Percentiles rank a stretch among this genome's conserved stretches.
Conservation (phyloP, 2,329 filamentous ascomycete genomes). For the Ophiognomonia clavigignenti-juglandacearum region DNA sequence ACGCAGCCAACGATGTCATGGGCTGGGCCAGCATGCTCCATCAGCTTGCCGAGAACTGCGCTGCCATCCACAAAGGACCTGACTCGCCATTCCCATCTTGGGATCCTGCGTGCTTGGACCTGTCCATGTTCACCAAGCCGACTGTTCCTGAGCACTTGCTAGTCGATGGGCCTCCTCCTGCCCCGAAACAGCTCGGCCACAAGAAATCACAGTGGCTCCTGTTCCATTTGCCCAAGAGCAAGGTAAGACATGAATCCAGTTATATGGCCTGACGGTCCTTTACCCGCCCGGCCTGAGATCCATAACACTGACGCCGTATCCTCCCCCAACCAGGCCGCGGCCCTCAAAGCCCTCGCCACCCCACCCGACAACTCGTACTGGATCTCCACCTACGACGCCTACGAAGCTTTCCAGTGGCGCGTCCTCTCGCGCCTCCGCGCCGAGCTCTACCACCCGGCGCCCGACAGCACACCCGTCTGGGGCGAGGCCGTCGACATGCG, state of each 20-base stretch:
- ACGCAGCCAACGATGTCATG: constrained; percentile 38
- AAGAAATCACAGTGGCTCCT: constrained; percentile 23
- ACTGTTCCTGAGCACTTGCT: constrained; percentile 21
- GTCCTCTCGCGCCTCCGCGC: constrained; percentile 30
- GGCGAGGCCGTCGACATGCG: constrained; percentile 35
- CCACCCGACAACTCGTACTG: no score
- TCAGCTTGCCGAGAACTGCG: constrained; percentile 40
- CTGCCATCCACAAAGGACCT: constrained; percentile 3
- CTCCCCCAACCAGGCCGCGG: no score
- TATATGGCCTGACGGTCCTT: no score
- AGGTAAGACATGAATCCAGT: no score
- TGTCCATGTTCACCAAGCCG: constrained; percentile 28
- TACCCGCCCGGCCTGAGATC: no score
- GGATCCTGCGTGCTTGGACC: constrained; percentile 31
- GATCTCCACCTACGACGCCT: constrained; percentile 44
- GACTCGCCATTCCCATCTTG: constrained; percentile 29
- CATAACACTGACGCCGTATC: no score
- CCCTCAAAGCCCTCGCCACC: constrained; percentile 35
- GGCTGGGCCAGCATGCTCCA: constrained; percentile 33
- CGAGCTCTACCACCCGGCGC: constrained; percentile 26
- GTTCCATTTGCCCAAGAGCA: constrained; percentile 40
- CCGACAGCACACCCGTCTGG: constrained; percentile 26
- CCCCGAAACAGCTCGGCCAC: constrained; percentile 26
- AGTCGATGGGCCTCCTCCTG: constrained; percentile 27
- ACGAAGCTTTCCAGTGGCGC: constrained; percentile 37